Base-by-base conservation (phyloP, 2,329 filamentous ascomycete genomes). In the Alternaria metachromatica region DNA sequence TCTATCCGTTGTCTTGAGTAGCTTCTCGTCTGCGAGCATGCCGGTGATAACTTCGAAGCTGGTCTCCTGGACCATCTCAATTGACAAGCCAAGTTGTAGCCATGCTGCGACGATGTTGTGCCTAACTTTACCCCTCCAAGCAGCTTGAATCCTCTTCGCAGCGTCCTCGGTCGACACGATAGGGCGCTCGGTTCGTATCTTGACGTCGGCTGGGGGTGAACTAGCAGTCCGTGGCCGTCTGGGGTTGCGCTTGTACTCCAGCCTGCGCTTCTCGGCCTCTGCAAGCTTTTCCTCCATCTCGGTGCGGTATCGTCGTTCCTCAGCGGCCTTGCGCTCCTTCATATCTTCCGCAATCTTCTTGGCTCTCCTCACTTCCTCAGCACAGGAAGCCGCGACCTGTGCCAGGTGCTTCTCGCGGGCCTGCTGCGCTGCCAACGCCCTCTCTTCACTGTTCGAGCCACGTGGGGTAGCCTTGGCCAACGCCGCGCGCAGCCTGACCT, bases 291-390 rank as follows among this genome's bases (percentile, higher is more conserved):
- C 92, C 76, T 94, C 90, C 86, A 94, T 93, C 77, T 94, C 91
- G 55, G 87, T 81, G 66, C 89, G 88, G 76, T 92, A 85, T 73
- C 89, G 89, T 70, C 85, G 86, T 60, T 92, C 87, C 67, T 94
- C 91, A 60, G 90, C 89, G 75, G 93, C 90, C 67, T 92, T 89
- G 78, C 91, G 90, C 81, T 92, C 90, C 80, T 93, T 94, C 83
- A 92, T 93, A 62, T 87, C 89, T 78, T 93, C 92, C 13, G 92
- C 92, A n/a, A 94, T 86, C 55, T 91, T 90, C 83, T 95, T 95
- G 56, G 92, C 92, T 67, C 92, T 87, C 76, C 91, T 89, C 15
- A 96, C 92, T 77, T 96, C 92, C 78, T 94, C 92, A 20, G 92
- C 92, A 75, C 92, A 95, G 64, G 88, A 87, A 53, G 92, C 91